phyloP scores from a whole-genome alignment of 1,284 basidiomycete genomes.

The Apiotrichum brassicae region DNA sequence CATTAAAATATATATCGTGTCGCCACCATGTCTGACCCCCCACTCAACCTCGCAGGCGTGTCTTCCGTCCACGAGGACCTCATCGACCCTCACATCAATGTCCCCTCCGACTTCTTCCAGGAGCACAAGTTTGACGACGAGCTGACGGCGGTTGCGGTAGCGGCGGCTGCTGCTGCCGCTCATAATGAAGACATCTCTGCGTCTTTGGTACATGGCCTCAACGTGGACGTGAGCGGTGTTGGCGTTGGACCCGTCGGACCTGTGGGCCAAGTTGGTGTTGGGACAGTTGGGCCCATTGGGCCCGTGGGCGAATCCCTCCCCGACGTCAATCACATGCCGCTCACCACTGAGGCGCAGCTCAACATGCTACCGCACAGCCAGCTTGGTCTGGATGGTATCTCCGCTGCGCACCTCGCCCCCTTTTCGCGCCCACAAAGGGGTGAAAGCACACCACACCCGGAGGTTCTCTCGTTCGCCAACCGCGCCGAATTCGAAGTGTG shows the following conservation, averaged over 20 bases:
- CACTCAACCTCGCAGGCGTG: conserved; percentile 20
- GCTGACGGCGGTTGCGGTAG: conserved; percentile 14
- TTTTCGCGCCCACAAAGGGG: conserved; percentile 28
- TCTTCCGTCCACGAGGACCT: conserved; percentile 15
- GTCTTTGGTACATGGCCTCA: no score
- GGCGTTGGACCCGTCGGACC: no score
- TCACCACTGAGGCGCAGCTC: not conserved
- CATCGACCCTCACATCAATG: conserved; percentile 15
- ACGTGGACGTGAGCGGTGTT: not conserved
- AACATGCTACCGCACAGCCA: not conserved
- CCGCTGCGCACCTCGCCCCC: conserved; percentile 23
- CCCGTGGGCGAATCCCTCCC: no score
- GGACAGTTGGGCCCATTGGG: no score
- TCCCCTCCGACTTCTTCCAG: conserved; percentile 15
- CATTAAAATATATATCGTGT: no score
- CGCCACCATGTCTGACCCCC: conserved; percentile 5
- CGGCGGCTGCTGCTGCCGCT: conserved; percentile 15
- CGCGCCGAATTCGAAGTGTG: conserved; percentile 33
- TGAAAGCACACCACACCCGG: conserved; percentile 30
- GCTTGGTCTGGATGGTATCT: not conserved
- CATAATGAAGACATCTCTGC: not conserved
- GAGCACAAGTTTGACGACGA: conserved; percentile 19
- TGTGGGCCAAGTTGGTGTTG: no score
- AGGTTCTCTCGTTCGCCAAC: conserved; percentile 24
- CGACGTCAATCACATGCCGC: not conserved